Evolutionary conservation across 2,329 filamentous ascomycete species (phyloP).

Genomic region (Nemania serpens): DNA sequence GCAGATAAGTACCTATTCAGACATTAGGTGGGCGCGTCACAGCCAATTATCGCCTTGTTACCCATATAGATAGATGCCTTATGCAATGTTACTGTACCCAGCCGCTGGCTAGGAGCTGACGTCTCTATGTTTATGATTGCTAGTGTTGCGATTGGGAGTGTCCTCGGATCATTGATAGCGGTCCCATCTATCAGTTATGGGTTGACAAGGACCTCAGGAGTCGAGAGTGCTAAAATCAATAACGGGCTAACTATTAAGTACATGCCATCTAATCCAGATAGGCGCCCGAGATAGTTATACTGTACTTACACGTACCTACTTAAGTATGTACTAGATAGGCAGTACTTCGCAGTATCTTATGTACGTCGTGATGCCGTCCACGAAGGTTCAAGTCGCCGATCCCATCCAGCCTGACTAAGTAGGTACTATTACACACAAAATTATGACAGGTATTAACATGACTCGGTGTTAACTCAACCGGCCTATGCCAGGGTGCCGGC

Average conservation of each 20-base stretch:
- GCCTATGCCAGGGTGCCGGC: background rate
- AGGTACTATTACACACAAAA: background rate
- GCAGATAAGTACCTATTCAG: background rate
- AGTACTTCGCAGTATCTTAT: too few species aligned
- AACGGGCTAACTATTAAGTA: too few species aligned
- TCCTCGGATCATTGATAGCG: too few species aligned
- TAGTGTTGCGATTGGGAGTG: background rate
- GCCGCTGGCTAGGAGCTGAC: constrained; percentile 7
- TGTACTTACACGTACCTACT: too few species aligned
- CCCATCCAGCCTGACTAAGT: background rate
- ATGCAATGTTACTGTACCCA: background rate
- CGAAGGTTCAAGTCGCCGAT: too few species aligned
- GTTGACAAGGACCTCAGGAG: too few species aligned
- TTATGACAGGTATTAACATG: background rate
- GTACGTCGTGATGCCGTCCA: too few species aligned
- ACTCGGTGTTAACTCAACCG: background rate
- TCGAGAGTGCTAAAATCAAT: too few species aligned
- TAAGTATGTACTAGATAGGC: too few species aligned
- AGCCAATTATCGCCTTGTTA: constrained; percentile 7
- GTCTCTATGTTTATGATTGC: background rate
- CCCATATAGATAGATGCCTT: background rate
- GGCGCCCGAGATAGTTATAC: too few species aligned
- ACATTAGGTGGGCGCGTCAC: background rate
- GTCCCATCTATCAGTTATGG: too few species aligned
- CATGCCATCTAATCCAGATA: too few species aligned